phyloP scores from a whole-genome alignment of 208 protist species.

The Strigomonas oncopelti region DNA sequence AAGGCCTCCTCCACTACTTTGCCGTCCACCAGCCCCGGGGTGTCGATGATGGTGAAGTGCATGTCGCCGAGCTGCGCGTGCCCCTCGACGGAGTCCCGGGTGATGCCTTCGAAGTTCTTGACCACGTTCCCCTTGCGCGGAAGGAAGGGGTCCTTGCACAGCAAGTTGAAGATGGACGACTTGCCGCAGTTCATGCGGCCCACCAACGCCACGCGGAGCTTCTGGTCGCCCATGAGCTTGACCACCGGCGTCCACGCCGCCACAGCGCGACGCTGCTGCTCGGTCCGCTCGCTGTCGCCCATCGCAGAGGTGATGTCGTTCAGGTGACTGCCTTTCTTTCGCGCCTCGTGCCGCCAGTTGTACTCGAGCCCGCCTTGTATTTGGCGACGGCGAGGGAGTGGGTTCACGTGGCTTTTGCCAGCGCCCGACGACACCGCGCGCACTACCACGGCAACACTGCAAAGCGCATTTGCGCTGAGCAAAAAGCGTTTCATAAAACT shows the following conservation, averaged over 20 bases:
- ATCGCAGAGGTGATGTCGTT: conserved; percentile 80
- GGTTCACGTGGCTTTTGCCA: conserved; percentile 6
- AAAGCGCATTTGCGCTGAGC: too few relatives aligned
- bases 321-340: conserved; percentile 44
- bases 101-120: conserved; percentile 86
- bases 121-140: conserved; percentile 61
- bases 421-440: neutral
- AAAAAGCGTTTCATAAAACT: neutral
- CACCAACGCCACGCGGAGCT: conserved; percentile 81
- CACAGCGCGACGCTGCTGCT: conserved; percentile 68
- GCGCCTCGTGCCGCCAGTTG: conserved; percentile 62
- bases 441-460: too few relatives aligned
- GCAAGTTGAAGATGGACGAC: conserved; percentile 87
- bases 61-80: conserved; percentile 61
- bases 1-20: conserved; percentile 81
- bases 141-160: conserved; percentile 65
- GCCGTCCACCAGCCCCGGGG: conserved; percentile 76
- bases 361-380: conserved; percentile 47
- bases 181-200: conserved; percentile 89
- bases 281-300: conserved; percentile 48
- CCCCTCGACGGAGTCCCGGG: conserved; percentile 82
- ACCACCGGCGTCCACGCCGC: conserved; percentile 82
- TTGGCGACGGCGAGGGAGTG: conserved; percentile 42
- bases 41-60: conserved; percentile 89
- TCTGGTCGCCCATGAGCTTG: conserved; percentile 72